A percentile compares a stretch with the other conserved stretches of the same genome.
phyloP scores from a whole-genome alignment of 164 flowering plant species.

The Piper longum region DNA sequence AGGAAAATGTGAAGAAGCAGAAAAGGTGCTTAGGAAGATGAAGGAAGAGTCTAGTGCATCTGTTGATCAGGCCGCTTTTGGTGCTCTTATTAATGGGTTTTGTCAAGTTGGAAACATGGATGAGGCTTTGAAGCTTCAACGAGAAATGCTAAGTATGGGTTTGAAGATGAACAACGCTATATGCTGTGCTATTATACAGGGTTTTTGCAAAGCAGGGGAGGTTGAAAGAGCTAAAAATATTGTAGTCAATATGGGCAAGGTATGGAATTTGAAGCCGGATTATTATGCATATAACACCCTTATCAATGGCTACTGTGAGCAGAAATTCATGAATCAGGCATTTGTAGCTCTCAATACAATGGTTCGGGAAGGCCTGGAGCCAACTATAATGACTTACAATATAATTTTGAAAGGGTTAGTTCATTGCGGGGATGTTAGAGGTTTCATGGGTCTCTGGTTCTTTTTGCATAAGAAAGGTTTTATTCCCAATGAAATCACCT shows the following conservation, averaged over 20 bases:
- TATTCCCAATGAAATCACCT: slow-evolving; percentile 47
- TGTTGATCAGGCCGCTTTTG: slow-evolving; percentile 59
- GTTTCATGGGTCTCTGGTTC: slow-evolving; percentile 55
- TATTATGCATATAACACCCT: slow-evolving; percentile 60
- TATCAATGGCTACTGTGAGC: slow-evolving; percentile 59
- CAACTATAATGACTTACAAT: slow-evolving; percentile 59
- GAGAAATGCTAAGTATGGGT: slow-evolving; percentile 55
- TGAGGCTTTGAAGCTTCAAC: slow-evolving; percentile 54
- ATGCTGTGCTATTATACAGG: slow-evolving; percentile 64
- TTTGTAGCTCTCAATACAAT: slow-evolving; percentile 45
- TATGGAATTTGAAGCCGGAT: slow-evolving; percentile 52
- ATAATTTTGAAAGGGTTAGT: slow-evolving; percentile 69
- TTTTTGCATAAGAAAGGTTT: slow-evolving; percentile 63
- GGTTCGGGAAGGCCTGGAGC: slow-evolving; percentile 38
- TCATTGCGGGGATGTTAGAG: slow-evolving; percentile 30
- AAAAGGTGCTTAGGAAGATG: slow-evolving; percentile 37
- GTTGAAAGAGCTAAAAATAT: slow-evolving; percentile 39
- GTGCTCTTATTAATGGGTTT: slow-evolving; percentile 59
- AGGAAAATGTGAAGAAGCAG: slow-evolving; percentile 51
- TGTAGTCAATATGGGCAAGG: slow-evolving; percentile 25
- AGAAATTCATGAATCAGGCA: slow-evolving; percentile 32
- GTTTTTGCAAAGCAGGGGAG: slow-evolving; percentile 62
- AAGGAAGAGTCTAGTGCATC: slow-evolving; percentile 18
- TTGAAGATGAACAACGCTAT: slow-evolving; percentile 44
- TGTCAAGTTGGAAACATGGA: slow-evolving; percentile 51